A percentile compares a stretch with the other conserved stretches of the same genome.
These are phyloP conservation scores for Ustilago vetiveriae DNA, from an alignment of 1,284 basidiomycete species.

Conservation along the genomic window DNA sequence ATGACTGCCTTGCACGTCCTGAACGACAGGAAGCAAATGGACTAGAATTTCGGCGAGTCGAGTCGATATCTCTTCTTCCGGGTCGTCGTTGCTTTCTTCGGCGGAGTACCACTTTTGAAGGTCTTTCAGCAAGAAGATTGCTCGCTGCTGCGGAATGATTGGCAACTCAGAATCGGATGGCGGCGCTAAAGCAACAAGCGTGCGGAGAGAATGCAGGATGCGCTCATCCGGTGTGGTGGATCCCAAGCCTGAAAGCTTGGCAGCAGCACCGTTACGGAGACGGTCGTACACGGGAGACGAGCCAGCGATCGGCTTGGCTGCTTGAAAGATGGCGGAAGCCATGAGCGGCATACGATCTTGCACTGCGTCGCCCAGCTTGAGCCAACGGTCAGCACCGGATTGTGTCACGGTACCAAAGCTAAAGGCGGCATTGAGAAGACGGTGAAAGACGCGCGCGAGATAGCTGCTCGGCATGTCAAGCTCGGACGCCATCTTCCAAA, in stretches of 20 bases:
- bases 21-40: slow-evolving; percentile 84
- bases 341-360: slow-evolving; percentile 31
- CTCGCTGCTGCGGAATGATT: slow-evolving; percentile 80
- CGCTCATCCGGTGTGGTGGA: slow-evolving; percentile 74
- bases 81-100: slow-evolving; percentile 72
- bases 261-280: slow-evolving; percentile 89
- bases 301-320: slow-evolving; percentile 42
- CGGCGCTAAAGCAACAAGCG: slow-evolving; percentile 81
- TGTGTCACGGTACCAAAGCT: slow-evolving; percentile 53
- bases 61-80: slow-evolving; percentile 77
- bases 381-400: slow-evolving; percentile 55
- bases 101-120: slow-evolving; percentile 84
- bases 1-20: slow-evolving; percentile 84
- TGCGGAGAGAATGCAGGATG: slow-evolving; percentile 77
- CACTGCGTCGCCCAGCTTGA: slow-evolving; percentile 46
- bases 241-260: slow-evolving; percentile 77
- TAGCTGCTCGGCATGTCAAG: slow-evolving; percentile 21
- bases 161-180: slow-evolving; percentile 81
- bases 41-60: slow-evolving; percentile 80
- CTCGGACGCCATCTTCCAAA: slow-evolving; percentile 29
- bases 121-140: slow-evolving; percentile 87
- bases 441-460: slow-evolving; percentile 54
- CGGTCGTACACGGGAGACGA: slow-evolving; percentile 75
- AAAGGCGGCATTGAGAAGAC: slow-evolving; percentile 56
- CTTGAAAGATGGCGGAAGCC: slow-evolving; percentile 38